Evolutionary conservation across 192 early-diverging fungal genomes (phyloP), one percentile per base, ranked within the genome.

Genomic region (Piromyces finnis): DNA sequence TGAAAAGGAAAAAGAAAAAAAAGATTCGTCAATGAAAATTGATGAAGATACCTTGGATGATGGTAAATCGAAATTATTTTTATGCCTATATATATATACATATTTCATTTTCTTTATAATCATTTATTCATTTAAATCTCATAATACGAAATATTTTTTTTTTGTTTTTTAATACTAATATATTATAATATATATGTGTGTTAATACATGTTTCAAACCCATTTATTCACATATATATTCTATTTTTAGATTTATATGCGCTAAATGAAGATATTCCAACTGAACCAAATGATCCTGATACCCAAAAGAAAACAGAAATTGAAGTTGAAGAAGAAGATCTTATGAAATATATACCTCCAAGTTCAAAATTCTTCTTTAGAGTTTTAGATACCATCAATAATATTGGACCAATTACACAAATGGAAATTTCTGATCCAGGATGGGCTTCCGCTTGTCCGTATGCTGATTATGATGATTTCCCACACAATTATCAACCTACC

Each of bases 321-420:
- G 37, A 36, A 12, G 37, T 13, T 15, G 12, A 12, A 1, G 13
- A 13, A 1, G 37, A 77, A 68, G 80, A 81, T 9, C 78, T 81
- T 28, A 26, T 9, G 9, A 29, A 16, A 28, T 28, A 29, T 79
- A 36, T 29, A 79, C 28, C 28, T 12, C 36, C 30, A 28, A 36
- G 79, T 14, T 77, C 37, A 2, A 79, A 79, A 30, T 51, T 81
- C 12, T 78, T 68, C n/a, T 81, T 81, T n/a, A 85, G 86, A n/a
- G 89, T 97, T 0, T 90, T 90, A 79, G 96, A 97, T 84, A 89
- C 90, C 15, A 83, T 98, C 1, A 81, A 92, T 22, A 92, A 92
- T 80, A 92, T 91, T 0, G 95, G 95, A 5, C 91, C 95, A 12
- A 90, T 96, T 68, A 85, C 88, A 2, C 92, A 89, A 80, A 88